Evolutionary conservation across 2,329 filamentous ascomycete genomes (phyloP).

Genomic region (Zasmidium cellare): DNA sequence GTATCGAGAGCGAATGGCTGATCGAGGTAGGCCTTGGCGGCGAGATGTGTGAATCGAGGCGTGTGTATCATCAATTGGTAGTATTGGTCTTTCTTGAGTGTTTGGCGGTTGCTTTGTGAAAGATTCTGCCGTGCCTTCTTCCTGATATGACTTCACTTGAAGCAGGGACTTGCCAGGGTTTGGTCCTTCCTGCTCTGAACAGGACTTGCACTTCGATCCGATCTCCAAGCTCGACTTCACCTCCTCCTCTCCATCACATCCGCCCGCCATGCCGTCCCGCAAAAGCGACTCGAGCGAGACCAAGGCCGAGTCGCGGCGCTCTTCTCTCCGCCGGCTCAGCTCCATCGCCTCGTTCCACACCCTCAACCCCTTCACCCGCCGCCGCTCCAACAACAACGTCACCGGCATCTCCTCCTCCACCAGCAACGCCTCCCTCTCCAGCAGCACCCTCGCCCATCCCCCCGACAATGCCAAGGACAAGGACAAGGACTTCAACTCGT

Average conservation of each 20-base stretch:
- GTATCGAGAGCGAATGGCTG: too few species aligned
- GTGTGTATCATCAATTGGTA: too few species aligned
- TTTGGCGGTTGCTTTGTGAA: too few species aligned
- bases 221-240: too few species aligned
- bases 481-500: constrained; percentile 5
- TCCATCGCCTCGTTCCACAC: constrained; percentile 36
- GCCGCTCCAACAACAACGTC: constrained; percentile 30
- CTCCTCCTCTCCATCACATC: not conserved
- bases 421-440: constrained; percentile 29
- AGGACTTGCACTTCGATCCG: too few species aligned
- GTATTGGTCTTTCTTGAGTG: too few species aligned
- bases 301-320: constrained; percentile 21
- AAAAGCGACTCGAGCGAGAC: constrained; percentile 24
- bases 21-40: too few species aligned
- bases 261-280: constrained; percentile 23
- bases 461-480: constrained; percentile 11
- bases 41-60: too few species aligned
- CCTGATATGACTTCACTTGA: too few species aligned
- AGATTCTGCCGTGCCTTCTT: too few species aligned
- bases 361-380: constrained; percentile 37
- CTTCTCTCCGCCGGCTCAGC: constrained; percentile 31
- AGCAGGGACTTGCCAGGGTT: too few species aligned
- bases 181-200: too few species aligned
- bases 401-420: constrained; percentile 20
- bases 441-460: constrained; percentile 22